phyloP scores from a whole-genome alignment of 2,329 filamentous ascomycete genomes.

The Lasiodiplodia sp. region DNA sequence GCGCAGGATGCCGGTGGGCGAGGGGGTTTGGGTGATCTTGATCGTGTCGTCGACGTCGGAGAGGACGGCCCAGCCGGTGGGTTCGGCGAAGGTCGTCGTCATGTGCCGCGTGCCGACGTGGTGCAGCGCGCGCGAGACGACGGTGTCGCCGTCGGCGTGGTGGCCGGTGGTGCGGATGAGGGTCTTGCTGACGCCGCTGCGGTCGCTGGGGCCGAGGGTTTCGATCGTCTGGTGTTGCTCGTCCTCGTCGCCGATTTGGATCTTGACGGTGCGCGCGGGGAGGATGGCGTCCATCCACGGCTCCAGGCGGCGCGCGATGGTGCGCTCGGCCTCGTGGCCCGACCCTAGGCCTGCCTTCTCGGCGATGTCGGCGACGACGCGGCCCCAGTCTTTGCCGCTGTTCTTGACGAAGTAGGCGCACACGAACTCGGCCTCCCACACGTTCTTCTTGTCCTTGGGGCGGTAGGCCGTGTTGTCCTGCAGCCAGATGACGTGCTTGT shows the following conservation, averaged over 20 bases:
- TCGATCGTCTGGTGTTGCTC: constrained; percentile 31
- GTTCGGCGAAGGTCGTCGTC: constrained; percentile 76
- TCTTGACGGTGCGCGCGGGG: constrained; percentile 72
- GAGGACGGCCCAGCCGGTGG: constrained; percentile 83
- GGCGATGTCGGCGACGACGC: constrained; percentile 74
- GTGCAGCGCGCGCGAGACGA: constrained; percentile 43
- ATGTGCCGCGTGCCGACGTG: constrained; percentile 59
- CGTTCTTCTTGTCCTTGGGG: constrained; percentile 38
- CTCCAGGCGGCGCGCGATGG: constrained; percentile 71
- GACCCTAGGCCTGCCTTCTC: constrained; percentile 70
- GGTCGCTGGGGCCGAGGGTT: constrained; percentile 71
- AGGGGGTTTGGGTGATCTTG: constrained; percentile 84
- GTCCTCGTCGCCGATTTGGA: constrained; percentile 58
- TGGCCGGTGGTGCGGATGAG: constrained; percentile 60
- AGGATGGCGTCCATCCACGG: constrained; percentile 82
- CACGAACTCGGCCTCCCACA: constrained; percentile 84
- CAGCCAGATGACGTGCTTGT: constrained; percentile 82
- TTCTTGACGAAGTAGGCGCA: constrained; percentile 80
- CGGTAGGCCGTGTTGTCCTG: constrained; percentile 88
- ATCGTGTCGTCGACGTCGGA: constrained; percentile 96
- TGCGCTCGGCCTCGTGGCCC: constrained; percentile 59
- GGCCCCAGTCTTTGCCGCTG: constrained; percentile 70
- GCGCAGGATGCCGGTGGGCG: constrained; percentile 79
- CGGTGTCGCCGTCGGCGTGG: constrained; percentile 44
- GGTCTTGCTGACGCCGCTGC: constrained; percentile 75